A percentile compares a stretch with the other conserved stretches of the same genome.
Conservation (phyloP, 345 rosid genomes). For the Eucalyptus guilfoylei region DNA sequence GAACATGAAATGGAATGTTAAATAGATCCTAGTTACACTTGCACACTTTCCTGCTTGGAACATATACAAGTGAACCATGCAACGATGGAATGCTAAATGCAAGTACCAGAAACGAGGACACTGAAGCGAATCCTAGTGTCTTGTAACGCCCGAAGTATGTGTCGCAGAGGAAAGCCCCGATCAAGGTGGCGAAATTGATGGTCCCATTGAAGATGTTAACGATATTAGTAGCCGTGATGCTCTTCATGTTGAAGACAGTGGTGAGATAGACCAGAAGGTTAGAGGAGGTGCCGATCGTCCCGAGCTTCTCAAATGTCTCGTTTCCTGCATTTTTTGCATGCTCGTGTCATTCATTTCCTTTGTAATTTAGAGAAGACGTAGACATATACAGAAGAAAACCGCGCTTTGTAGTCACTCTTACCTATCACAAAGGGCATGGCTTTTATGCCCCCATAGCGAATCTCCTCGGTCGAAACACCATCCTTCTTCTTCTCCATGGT, state of each 20-base stretch:
- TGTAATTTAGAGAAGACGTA: not conserved
- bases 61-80: not conserved
- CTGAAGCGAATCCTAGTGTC: slow-evolving; percentile 43
- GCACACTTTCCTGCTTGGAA: not conserved
- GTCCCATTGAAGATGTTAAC: slow-evolving; percentile 49
- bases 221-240: slow-evolving; percentile 49
- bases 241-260: slow-evolving; percentile 52
- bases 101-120: slow-evolving; percentile 49
- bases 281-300: slow-evolving; percentile 41
- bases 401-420: not conserved
- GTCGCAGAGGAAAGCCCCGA: slow-evolving; percentile 58
- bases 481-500: not conserved
- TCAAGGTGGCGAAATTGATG: slow-evolving; percentile 44
- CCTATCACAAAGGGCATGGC: slow-evolving; percentile 6
- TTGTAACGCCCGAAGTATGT: slow-evolving; percentile 69
- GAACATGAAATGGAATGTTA: not conserved
- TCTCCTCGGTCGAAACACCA: not conserved
- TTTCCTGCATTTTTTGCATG: slow-evolving; percentile 26
- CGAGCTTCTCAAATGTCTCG: slow-evolving; percentile 61
- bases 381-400: not conserved
- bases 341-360: not conserved
- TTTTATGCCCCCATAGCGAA: not conserved
- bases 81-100: not conserved
- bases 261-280: slow-evolving; percentile 49
- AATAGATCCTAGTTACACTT: not conserved